Conservation (phyloP, 805 yeast species). For the Blastobotrys mokoenaii region DNA sequence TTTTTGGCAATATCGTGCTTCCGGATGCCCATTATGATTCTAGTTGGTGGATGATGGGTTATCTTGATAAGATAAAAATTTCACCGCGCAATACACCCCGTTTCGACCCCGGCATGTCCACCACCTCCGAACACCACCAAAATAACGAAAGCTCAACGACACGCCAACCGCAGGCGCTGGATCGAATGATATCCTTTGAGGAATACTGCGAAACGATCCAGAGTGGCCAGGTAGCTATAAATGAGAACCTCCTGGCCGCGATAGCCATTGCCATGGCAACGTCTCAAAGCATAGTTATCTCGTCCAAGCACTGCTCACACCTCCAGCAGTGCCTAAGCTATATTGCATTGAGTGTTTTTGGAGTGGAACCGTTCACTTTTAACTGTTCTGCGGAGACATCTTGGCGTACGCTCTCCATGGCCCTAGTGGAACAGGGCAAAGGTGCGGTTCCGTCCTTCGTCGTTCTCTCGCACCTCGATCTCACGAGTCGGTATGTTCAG, state of each 20-base stretch:
- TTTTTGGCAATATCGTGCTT: conserved; percentile 84
- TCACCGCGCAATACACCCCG: background rate
- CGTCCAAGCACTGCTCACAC: background rate
- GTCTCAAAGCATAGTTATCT: conserved; percentile 8
- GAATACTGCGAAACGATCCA: conserved; percentile 8
- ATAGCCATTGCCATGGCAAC: conserved; percentile 8
- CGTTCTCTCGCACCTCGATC: conserved; percentile 1
- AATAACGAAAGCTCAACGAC: background rate
- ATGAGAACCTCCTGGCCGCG: conserved; percentile 13
- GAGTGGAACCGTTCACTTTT: background rate
- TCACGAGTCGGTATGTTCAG: background rate
- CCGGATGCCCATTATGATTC: background rate
- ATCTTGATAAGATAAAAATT: background rate
- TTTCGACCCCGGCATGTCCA: background rate
- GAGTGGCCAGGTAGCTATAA: conserved; percentile 1
- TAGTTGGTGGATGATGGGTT: background rate
- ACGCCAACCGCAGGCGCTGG: too few species aligned
- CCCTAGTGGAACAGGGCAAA: background rate
- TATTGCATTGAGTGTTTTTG: background rate
- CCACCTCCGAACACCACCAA: background rate
- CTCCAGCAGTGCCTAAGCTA: background rate
- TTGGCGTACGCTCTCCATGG: conserved; percentile 1
- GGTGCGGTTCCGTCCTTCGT: conserved; percentile 2
- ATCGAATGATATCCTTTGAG: conserved; percentile 5
- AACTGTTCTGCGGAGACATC: conserved; percentile 6